Evolutionary conservation across 768 basidiomycete genomes (phyloP), one percentile per base, ranked within the genome.

Genomic region (Coprinopsis marcescibilis): DNA sequence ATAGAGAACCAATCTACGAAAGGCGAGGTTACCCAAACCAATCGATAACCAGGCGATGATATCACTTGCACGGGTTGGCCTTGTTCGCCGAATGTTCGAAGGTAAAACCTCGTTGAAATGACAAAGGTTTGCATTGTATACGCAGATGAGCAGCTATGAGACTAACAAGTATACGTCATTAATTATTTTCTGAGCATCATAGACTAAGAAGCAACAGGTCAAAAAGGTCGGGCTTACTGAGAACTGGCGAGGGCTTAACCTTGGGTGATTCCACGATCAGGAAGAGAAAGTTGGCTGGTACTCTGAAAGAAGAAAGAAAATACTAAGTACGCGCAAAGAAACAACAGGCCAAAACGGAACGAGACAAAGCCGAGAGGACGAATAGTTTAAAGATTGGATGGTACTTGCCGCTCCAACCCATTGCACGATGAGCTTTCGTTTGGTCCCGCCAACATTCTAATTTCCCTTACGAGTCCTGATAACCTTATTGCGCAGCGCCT

Each of bases 401-500:
- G 46, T 47, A 47, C 46, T 47, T 32, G 37, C 36, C 43, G 13
- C 43, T n/a, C 37, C 43, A 45, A 15, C 45, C 38, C 38, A 23
- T 10, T 17, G 35, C 35, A 36, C 46, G 2, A 17, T 33, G 17
- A 1, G 14, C 19, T 4, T 21, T 27, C 43, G 29, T 32, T 32
- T 8, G 29, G 29, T 8, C n/a, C 14, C 8, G 4, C 2, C 3
- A 5, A 5, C 43, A 14, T 7, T 40, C 38, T 36, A 54, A 49
- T 55, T 64, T 27, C 58, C 66, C 60, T 84, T 87, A 53, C 86
- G 70, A 24, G 83, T 85, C 58, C 83, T 72, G 58, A 76, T 65
- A 44, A 91, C 89, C 60, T 91, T 91, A 58, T 90, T 89, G 57
- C 89, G 76, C 59, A 91, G 62, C 12, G 88, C 86, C 59, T 69